Base-by-base conservation (phyloP, 2,329 filamentous ascomycete genomes). In the Cladorrhinum sp. region DNA sequence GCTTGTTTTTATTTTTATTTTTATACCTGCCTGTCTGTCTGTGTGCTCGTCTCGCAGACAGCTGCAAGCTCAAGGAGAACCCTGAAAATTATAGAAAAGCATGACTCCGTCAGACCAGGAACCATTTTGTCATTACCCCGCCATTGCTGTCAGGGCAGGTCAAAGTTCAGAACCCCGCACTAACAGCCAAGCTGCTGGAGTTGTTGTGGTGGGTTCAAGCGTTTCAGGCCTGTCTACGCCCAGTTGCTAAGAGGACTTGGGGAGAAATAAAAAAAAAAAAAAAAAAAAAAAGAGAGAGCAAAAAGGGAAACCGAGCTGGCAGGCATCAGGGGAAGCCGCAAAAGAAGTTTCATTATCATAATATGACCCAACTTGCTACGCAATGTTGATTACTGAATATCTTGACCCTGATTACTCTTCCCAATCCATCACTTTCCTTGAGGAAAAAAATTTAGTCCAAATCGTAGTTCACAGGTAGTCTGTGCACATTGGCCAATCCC, bases 401-500 rank as follows among this genome's bases (percentile, higher is more conserved):
- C 42, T 20, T 57, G 33, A 57, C 54, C 39, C 26, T 55, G 39
- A 49, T 57, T 20, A 48, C 39, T 28, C 39, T 48, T 36, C 39
- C 54, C 36, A 28, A 16, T 24, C 52, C 52, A 10, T 42, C 52
- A 18, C 7, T 46, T 46, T 46, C 7, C 18, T 46, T 46, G 3
- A 46, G 42, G 36, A 12, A 12, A n/a, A 21, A 46, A 18, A 42
- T 42, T 20, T 8, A 18, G 16, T 16, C 42, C 16, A 46, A 46
- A 4, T 18, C 18, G 18, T 46, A 7, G 42, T 46, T 48, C 50
- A 51, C 36, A 53, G 26, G 42, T 60, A 66, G 6, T 63, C 61
- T 60, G 61, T 62, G 55, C 58, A 54, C 49, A 55, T n/a, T 46
- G 61, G 55, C 51, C 57, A 60, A 61, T 30, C 42, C 55, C 42